Base-by-base conservation (phyloP, 2,329 filamentous ascomycete genomes). In the Zasmidium angulare region DNA sequence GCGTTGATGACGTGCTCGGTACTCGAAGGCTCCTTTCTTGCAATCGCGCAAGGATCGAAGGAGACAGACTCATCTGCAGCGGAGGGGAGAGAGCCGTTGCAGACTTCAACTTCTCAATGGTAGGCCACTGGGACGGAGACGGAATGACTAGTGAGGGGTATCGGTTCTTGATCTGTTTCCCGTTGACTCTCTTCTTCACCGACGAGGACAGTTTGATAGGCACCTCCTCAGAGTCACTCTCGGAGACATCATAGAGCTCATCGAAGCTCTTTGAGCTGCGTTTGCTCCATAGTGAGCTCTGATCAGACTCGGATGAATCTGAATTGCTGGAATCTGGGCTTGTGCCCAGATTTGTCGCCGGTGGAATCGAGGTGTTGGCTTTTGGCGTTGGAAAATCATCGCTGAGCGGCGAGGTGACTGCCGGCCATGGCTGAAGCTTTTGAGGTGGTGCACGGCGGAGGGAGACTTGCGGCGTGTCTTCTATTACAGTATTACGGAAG, bases 181-280 rank as follows among this genome's bases (percentile, higher is more conserved):
- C 59, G 22, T 54, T 63, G 1, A 70, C 69, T 52, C 69, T 68
- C 63, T 77, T 75, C 74, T 80, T 81, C 62, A 81, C 78, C 21
- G 79, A 81, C 75, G 82, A 69, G 72, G 84, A 75, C 71, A 81
- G 72, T 76, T 82, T 71, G 72, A 82, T 70, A 69, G 79, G 69
- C 68, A 86, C 73, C 40, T 70, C 65, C 66, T 84, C 80, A 9
- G 84, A 82, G 67, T 96, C 91, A 56, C 91, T 86, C 66, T 96
- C 91, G 17, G 90, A 92, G 46, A 91, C 83, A 74, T 95, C 90
- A 74, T 96, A 96, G 51, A 96, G 79, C 68, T 96, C 91, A 75
- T 96, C 90, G 68, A 93, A 93, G 64, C 91, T 88, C 66, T 85
- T 90, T 67, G 86, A 84, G 65, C 88, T 88, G 72, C 83, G 79